Evolutionary conservation across 2,329 filamentous ascomycete species (phyloP).

Genomic region (Byssochlamys sp.): DNA sequence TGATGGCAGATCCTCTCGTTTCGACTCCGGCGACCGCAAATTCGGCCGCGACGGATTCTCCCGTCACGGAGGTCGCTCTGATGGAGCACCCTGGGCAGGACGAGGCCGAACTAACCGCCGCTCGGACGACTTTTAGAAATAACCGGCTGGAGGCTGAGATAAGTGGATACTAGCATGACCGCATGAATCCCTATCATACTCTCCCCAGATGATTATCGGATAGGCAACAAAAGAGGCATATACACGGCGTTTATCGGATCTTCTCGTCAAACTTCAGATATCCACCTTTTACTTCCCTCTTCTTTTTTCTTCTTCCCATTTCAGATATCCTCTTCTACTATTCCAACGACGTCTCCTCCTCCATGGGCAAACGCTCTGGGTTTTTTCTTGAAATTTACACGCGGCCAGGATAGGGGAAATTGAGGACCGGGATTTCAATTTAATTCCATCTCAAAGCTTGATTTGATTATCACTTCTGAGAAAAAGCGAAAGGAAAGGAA

Average conservation of each 20-base stretch:
- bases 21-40: background rate
- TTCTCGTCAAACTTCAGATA: background rate
- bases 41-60: background rate
- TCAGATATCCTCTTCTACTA: background rate
- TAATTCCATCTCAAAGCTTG: background rate
- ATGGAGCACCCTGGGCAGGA: background rate
- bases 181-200: too few relatives aligned
- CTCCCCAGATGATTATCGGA: background rate
- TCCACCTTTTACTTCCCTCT: background rate
- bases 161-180: background rate
- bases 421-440: background rate
- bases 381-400: background rate
- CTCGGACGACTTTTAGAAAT: background rate
- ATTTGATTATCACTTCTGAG: background rate
- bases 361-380: background rate
- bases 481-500: background rate
- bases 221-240: background rate
- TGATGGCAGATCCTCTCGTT: background rate
- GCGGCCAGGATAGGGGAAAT: background rate
- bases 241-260: background rate
- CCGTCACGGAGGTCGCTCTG: background rate
- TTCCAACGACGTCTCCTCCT: background rate
- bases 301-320: background rate
- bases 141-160: background rate
- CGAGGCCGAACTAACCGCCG: background rate